phyloP scores from a whole-genome alignment of 176 grass and related monocot genomes.

The Dendrocalamus sinicus region DNA sequence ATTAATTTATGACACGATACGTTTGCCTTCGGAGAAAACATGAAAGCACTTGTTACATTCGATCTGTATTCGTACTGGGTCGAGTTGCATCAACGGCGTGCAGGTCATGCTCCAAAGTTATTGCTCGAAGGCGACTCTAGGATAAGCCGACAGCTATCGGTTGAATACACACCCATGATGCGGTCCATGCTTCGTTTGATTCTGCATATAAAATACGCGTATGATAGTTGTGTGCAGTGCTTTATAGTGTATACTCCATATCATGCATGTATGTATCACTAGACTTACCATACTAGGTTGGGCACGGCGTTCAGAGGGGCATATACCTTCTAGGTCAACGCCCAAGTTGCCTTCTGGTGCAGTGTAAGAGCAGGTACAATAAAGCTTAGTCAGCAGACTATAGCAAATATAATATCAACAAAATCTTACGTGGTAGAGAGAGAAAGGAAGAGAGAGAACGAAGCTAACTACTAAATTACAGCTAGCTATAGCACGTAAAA shows the following conservation, averaged over 20 bases:
- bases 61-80: background rate
- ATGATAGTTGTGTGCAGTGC: background rate
- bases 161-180: background rate
- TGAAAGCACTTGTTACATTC: no score
- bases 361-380: no score
- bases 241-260: background rate
- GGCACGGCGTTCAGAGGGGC: background rate
- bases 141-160: background rate
- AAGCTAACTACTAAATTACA: no score
- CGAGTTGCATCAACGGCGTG: background rate
- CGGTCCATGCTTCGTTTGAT: background rate
- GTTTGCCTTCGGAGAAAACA: no score
- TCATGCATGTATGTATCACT: slow-evolving; percentile 6
- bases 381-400: no score
- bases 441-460: no score
- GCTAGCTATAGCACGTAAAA: no score
- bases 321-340: background rate
- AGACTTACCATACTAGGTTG: background rate
- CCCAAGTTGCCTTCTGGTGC: background rate
- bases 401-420: no score
- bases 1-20: background rate
- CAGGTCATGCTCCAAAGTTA: no score
- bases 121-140: no score
- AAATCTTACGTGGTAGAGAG: no score
- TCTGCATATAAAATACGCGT: background rate